Evolutionary conservation across 1,284 basidiomycete genomes (phyloP).

Genomic region (Chondrostereum purpureum): DNA sequence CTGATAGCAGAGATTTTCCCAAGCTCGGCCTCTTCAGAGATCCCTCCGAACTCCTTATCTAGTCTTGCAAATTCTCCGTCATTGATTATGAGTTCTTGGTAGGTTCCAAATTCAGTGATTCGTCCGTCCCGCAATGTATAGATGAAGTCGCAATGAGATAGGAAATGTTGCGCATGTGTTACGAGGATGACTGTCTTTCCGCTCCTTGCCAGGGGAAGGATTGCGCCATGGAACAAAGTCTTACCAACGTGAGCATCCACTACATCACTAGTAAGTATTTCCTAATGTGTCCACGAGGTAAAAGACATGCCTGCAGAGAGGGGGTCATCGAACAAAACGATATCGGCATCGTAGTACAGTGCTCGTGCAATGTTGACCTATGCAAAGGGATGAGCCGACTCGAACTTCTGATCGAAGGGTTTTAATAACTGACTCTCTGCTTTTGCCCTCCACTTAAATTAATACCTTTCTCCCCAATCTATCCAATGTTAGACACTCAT

Average conservation of each 20-base stretch:
- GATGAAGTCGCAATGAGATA: constrained; percentile 61
- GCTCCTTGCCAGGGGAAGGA: constrained; percentile 46
- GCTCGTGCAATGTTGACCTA: constrained; percentile 70
- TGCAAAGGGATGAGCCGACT: background rate
- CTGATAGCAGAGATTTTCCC: constrained; percentile 18
- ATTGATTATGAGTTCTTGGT: constrained; percentile 43
- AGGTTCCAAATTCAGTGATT: constrained; percentile 64
- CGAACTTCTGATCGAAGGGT: background rate
- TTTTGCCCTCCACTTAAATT: constrained; percentile 51
- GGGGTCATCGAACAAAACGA: constrained; percentile 70
- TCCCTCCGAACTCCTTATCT: constrained; percentile 59
- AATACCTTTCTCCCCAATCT: constrained; percentile 66
- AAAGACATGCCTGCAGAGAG: constrained; percentile 51
- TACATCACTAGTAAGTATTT: constrained; percentile 14
- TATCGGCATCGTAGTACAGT: constrained; percentile 65
- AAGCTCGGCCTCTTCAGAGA: constrained; percentile 33
- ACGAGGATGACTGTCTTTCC: constrained; percentile 68
- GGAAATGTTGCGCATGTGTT: constrained; percentile 70
- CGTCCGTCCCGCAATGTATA: constrained; percentile 54
- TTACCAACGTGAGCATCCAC: constrained; percentile 71
- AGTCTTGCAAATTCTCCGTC: constrained; percentile 58
- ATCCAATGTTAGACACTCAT: constrained; percentile 10
- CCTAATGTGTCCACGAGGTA: constrained; percentile 4
- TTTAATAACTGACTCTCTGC: constrained; percentile 37
- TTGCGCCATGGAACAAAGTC: constrained; percentile 61